Base-by-base conservation (phyloP, 495 filamentous ascomycete genomes). In the Aspergillus sparsus region DNA sequence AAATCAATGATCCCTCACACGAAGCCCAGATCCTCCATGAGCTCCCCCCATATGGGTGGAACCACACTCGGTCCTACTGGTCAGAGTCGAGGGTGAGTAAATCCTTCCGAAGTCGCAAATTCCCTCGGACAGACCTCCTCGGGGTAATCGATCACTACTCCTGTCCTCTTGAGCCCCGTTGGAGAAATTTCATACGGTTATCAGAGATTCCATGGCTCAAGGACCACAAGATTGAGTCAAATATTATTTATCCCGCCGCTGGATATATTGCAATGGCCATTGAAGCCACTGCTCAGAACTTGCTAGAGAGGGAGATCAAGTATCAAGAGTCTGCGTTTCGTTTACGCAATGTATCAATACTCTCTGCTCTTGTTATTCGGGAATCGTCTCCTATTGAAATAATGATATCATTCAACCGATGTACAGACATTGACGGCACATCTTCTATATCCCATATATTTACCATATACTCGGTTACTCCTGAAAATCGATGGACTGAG, bases 211-310 rank as follows among this genome's bases (percentile, higher is more conserved):
- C 75, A 7, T 79, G 76, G 76, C 46, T 77, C 7, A 46, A 57
- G 2, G 75, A 74, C 13, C 76, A 79, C 41, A 60, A 36, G 9
- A 66, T 79, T 18, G 72, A 77, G 35, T 68, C 58, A 16, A 67
- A 69, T 57, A 60, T 72, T 18, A 71, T 88, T 1, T 87, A 82
- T 64, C 86, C 86, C 7, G 80, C 80, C 55, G 79, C 85, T 2
- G 83, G 82, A 3, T 87, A 83, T 61, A 61, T 88, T 45, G 69
- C 76, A 7, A 87, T 87, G 79, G 85, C 81, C 0, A 67, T 87
- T 0, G 86, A 89, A 61, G 83, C 83, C 0, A 68, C 3, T 36
- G 58, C 59, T 16, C 82, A 80, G 45, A 9, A 63, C 8, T 18
- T 31, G 11, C 7, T 31, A 15, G 13, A 31, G 1, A 15, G 36